phyloP scores from a whole-genome alignment of 306 rosid genomes.

The Oxytropis ochrocephala region DNA sequence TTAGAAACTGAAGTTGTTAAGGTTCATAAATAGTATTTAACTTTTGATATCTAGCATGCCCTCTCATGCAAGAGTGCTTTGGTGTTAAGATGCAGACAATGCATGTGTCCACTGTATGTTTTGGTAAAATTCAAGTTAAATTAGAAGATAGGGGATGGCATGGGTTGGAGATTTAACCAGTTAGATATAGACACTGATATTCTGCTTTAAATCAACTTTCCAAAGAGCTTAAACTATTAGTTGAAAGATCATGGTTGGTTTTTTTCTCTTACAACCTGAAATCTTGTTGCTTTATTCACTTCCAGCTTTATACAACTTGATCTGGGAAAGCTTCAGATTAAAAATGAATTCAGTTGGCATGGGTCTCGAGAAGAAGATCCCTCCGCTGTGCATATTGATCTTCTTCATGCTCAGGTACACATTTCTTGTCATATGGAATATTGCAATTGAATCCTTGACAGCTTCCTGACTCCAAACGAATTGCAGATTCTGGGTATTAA shows the following conservation, averaged over 20 bases:
- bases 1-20: background rate
- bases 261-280: background rate
- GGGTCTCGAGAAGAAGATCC: constrained; percentile 80
- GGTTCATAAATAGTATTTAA: background rate
- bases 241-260: background rate
- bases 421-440: background rate
- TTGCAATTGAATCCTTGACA: background rate
- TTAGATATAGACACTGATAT: background rate
- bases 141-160: background rate
- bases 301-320: constrained; percentile 98
- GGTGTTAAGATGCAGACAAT: background rate
- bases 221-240: background rate
- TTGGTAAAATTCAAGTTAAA: background rate
- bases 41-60: background rate
- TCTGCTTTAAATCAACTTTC: background rate
- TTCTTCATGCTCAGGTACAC: constrained; percentile 85
- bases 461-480: constrained; percentile 22
- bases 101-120: background rate
- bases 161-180: background rate
- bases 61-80: background rate
- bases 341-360: constrained; percentile 88
- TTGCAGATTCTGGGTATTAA: constrained; percentile 84
- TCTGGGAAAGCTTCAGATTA: constrained; percentile 71
- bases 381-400: constrained; percentile 85
- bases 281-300: constrained; percentile 10